Evolutionary conservation across 1,284 basidiomycete genomes (phyloP), one percentile per base, ranked within the genome.

Genomic region (Leucoagaricus sp.): DNA sequence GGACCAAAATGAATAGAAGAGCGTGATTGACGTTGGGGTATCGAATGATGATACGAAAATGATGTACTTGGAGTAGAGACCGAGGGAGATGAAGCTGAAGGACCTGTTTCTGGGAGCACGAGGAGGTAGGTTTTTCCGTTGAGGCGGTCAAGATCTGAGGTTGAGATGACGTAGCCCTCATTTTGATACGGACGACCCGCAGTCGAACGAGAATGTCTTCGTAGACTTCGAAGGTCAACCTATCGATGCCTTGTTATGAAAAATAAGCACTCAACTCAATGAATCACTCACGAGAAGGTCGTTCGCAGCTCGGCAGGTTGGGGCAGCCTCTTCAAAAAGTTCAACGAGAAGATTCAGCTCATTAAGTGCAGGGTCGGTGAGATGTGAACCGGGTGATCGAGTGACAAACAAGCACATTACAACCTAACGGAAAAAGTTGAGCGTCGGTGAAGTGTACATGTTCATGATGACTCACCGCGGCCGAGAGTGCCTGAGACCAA

Each of bases 361-460:
- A n/a, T 78, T 74, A 38, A 87, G 59, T 6, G 86, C 80, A 1
- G 82, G 74, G 4, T 71, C 65, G 0, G 83, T 76, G 61, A 89
- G 72, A 34, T 78, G 81, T 1, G 83, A 85, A 12, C 67, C 75
- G 0, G 87, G 84, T 1, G 84, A 80, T 13, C 79, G 77, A 4
- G 80, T 83, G 1, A 82, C 81, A 4, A 89, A 69, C 53, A 89
- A 74, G 57, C 85, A 86, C 81, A 89, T 82, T 3, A 87, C 81
- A 57, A 89, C 82, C 87, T 90, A 61, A n/a, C n/a, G n/a, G n/a
- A n/a, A n/a, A n/a, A n/a, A n/a, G n/a, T 19, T 26, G 21, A 13
- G 13, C 38, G 13, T 25, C 12, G 19, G 40, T 47, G 47, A 17
- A 45, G 29, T 38, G n/a, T 48, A 9, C 6, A 28, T 7, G 34